Conservation (phyloP, 768 basidiomycete species). For the Neoboletus subvelutipes region DNA sequence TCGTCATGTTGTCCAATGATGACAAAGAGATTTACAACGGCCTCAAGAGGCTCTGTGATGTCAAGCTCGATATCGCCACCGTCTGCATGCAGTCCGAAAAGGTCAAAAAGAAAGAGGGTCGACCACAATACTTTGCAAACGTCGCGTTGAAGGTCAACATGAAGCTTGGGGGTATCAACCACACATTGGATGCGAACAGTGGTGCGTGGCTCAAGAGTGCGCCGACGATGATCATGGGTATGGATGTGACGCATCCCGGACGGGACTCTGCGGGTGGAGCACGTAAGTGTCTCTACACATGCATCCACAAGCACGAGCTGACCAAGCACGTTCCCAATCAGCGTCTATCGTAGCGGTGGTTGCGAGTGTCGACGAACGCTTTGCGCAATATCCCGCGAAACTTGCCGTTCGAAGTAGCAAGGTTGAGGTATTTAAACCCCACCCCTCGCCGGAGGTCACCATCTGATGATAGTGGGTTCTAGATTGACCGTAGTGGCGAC, state of each 20-base stretch:
- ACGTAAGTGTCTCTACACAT: slow-evolving; percentile 20
- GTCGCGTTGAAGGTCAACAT: slow-evolving; percentile 57
- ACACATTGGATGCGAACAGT: slow-evolving; percentile 40
- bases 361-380: slow-evolving; percentile 45
- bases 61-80: slow-evolving; percentile 50
- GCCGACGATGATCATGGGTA: slow-evolving; percentile 55
- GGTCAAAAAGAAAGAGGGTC: slow-evolving; percentile 52
- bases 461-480: background rate
- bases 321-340: slow-evolving; percentile 2
- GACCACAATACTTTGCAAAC: slow-evolving; percentile 51
- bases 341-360: slow-evolving; percentile 56
- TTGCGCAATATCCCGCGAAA: slow-evolving; percentile 49
- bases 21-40: slow-evolving; percentile 51
- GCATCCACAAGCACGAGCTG: background rate
- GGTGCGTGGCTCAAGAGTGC: slow-evolving; percentile 40
- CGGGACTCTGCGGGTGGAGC: slow-evolving; percentile 52
- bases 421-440: slow-evolving; percentile 54
- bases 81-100: slow-evolving; percentile 73
- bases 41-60: slow-evolving; percentile 50
- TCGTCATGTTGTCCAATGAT: slow-evolving; percentile 47
- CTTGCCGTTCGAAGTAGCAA: slow-evolving; percentile 50
- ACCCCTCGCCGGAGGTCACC: background rate
- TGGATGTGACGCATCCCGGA: slow-evolving; percentile 69
- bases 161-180: slow-evolving; percentile 56
- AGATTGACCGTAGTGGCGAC: slow-evolving; percentile 29